Conservation (phyloP, 1,284 basidiomycete species). For the Cerrena zonata region DNA sequence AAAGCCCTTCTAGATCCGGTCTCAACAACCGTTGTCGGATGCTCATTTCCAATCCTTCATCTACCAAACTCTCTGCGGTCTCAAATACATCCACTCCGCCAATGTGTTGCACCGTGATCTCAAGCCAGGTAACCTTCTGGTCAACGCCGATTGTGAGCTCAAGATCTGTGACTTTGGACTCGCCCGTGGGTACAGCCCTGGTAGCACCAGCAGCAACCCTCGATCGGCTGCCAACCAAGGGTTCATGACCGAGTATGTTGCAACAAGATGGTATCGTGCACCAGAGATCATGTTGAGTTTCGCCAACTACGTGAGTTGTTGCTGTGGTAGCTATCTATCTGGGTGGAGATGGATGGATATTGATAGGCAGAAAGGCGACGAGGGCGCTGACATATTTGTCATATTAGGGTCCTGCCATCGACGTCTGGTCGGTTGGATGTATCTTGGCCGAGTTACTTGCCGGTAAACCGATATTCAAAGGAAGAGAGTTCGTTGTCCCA, state of each 20-base stretch:
- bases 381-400: too few relatives aligned
- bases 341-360: too few relatives aligned
- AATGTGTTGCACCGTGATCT: slow-evolving; percentile 97
- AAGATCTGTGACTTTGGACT: slow-evolving; percentile 99
- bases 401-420: slow-evolving; percentile 81
- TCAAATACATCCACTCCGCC: slow-evolving; percentile 98
- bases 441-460: slow-evolving; percentile 95
- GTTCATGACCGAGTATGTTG: slow-evolving; percentile 99
- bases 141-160: slow-evolving; percentile 96
- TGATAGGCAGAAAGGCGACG: too few relatives aligned
- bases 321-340: neutral
- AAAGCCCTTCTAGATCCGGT: slow-evolving; percentile 70
- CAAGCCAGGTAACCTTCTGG: slow-evolving; percentile 92
- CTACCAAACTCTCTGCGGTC: slow-evolving; percentile 96
- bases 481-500: slow-evolving; percentile 70
- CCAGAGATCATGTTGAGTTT: slow-evolving; percentile 98
- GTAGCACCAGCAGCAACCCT: slow-evolving; percentile 27
- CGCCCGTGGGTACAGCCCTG: slow-evolving; percentile 87
- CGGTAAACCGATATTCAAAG: slow-evolving; percentile 97
- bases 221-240: slow-evolving; percentile 78
- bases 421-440: slow-evolving; percentile 97
- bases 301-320: slow-evolving; percentile 79
- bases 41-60: slow-evolving; percentile 98
- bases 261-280: slow-evolving; percentile 95
- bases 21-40: slow-evolving; percentile 94